Conservation (phyloP, 2,329 filamentous ascomycete species). For the Fusarium sarcochroum region DNA sequence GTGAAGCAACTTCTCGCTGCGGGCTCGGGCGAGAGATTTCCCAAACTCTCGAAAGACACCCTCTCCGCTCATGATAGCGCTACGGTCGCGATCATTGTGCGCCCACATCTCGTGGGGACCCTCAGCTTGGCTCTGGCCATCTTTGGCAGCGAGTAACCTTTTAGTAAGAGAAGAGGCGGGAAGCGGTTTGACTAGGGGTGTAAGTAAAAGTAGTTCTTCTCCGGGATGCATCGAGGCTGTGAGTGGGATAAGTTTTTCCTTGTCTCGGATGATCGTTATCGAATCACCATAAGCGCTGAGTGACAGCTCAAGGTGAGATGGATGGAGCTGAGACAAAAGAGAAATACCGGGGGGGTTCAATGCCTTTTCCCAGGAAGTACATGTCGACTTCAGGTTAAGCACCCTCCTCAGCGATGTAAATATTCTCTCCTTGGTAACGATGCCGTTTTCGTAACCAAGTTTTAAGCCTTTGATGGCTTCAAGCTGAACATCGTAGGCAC, state of each 20-base stretch:
- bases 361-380: constrained; percentile 91
- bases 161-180: constrained; percentile 88
- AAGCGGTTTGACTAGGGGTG: constrained; percentile 91
- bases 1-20: constrained; percentile 89
- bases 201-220: constrained; percentile 90
- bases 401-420: constrained; percentile 85
- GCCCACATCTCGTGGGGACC: constrained; percentile 68
- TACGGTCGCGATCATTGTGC: constrained; percentile 69
- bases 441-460: constrained; percentile 89
- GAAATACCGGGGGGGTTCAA: constrained; percentile 87
- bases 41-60: constrained; percentile 93
- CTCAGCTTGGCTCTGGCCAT: constrained; percentile 52
- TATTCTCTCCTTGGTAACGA: constrained; percentile 85
- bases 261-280: constrained; percentile 93
- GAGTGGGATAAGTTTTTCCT: constrained; percentile 85
- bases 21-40: constrained; percentile 85
- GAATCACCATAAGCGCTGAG: constrained; percentile 91
- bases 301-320: constrained; percentile 84
- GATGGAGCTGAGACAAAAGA: constrained; percentile 84
- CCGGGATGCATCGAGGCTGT: constrained; percentile 84
- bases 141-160: constrained; percentile 71
- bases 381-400: constrained; percentile 83
- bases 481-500: constrained; percentile 88
- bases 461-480: constrained; percentile 93
- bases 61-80: constrained; percentile 88